Conservation (phyloP, 441 rosid genomes). For the Eruca vesicaria region DNA sequence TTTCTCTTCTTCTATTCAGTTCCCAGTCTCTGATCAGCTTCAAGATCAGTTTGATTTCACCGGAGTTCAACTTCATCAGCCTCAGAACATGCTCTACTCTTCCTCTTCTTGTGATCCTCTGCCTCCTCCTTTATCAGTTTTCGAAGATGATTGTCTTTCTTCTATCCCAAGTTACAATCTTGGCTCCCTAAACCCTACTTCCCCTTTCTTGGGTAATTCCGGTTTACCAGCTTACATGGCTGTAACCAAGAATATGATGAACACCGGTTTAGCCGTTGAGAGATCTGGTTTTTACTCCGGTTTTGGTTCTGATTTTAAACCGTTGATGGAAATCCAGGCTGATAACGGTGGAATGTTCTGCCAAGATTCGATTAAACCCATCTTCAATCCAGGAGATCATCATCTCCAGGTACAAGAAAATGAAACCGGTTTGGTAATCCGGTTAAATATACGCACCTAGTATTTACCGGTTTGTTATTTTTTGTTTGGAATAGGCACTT, state of each 20-base stretch:
- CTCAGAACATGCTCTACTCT: slow-evolving; percentile 29
- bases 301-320: slow-evolving; percentile 44
- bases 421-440: slow-evolving; percentile 6
- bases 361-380: slow-evolving; percentile 43
- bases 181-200: slow-evolving; percentile 55
- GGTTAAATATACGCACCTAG: background rate
- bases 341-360: slow-evolving; percentile 64
- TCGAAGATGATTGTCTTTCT: slow-evolving; percentile 80
- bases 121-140: slow-evolving; percentile 46
- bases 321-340: slow-evolving; percentile 57
- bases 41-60: slow-evolving; percentile 61
- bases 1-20: slow-evolving; percentile 63
- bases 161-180: slow-evolving; percentile 60
- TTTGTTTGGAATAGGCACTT: slow-evolving; percentile 20
- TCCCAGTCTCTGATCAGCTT: slow-evolving; percentile 45
- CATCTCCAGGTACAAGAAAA: slow-evolving; percentile 42
- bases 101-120: slow-evolving; percentile 26
- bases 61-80: slow-evolving; percentile 41
- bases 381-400: slow-evolving; percentile 53
- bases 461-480: background rate
- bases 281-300: slow-evolving; percentile 48
- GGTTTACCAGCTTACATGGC: slow-evolving; percentile 48
- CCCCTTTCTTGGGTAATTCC: slow-evolving; percentile 51
- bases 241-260: slow-evolving; percentile 38
- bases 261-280: slow-evolving; percentile 48